Evolutionary conservation across 169 alveolate species (phyloP), one percentile per base, ranked within the genome.

Genomic region (Cryptosporidium ubiquitum): DNA sequence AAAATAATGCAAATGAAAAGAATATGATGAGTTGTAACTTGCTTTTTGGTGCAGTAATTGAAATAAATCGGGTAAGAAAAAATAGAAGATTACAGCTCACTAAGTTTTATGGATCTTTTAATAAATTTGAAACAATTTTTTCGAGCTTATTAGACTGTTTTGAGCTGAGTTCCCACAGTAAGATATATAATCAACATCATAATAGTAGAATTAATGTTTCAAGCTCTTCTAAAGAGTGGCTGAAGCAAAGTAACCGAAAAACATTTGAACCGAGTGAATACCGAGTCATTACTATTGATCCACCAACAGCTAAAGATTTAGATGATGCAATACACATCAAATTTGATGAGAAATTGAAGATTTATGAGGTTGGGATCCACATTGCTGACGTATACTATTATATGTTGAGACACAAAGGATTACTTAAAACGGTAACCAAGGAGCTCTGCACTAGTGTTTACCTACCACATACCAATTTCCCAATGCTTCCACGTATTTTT

Each of bases 401-500:
- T 7, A n/a, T 42, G 57, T 29, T 23, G 18, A 51, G 26, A n/a
- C 47, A 71, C 23, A 71, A n/a, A 31, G 31, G 33, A 14, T 7
- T 33, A 18, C 47, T 71, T n/a, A 14, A 18, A 14, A 6, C 14
- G 2, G 20, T 23, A 12, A 31, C 26, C 5, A 51, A 71, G 29
- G 35, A 51, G 61, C 47, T 49, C 55, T 92, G 92, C 3, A 93
- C 95, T 4, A 69, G 95, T 23, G 93, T 93, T 1, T 94, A 94
- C 79, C 93, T 94, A 71, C 96, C 94, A 16, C 96, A 92, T 55
- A 84, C 84, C 7, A 93, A 86, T 29, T 61, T 79, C 29, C 94
- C 95, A 0, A 94, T 94, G 96, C 91, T 94, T 40, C 96, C 96
- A 12, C 55, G 91, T 57, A 66, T 91, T 10, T 64, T 94, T 33